Evolutionary conservation across 139 green algal genomes (phyloP).

Genomic region (Parachlorella kessleri): DNA sequence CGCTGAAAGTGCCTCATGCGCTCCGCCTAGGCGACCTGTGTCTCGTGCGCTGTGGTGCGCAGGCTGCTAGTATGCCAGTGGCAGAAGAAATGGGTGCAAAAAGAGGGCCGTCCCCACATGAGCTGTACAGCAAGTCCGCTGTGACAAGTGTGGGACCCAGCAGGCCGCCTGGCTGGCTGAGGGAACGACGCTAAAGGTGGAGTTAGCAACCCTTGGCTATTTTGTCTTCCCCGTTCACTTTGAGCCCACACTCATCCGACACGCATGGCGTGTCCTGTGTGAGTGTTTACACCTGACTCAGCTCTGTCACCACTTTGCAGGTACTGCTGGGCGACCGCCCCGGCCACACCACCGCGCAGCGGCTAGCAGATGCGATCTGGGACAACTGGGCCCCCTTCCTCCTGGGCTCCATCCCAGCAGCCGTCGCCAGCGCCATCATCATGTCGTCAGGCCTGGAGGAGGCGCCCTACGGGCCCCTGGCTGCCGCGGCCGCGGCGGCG

Average conservation of each 20-base stretch:
- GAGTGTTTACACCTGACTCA: too few relatives aligned
- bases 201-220: too few relatives aligned
- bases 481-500: slow-evolving; percentile 19
- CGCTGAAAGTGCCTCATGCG: not conserved
- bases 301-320: slow-evolving; percentile 20
- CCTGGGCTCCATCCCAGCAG: slow-evolving; percentile 17
- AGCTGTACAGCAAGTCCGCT: too few relatives aligned
- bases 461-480: not conserved
- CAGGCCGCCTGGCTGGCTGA: too few relatives aligned
- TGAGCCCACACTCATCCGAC: not conserved
- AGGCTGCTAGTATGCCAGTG: too few relatives aligned
- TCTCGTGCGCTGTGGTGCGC: too few relatives aligned
- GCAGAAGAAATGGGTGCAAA: too few relatives aligned
- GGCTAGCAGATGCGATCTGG: slow-evolving; percentile 55
- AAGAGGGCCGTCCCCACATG: too few relatives aligned
- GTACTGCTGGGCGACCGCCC: slow-evolving; percentile 72
- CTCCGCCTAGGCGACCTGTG: not conserved
- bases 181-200: too few relatives aligned
- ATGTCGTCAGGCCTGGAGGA: not conserved
- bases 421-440: slow-evolving; percentile 1
- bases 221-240: not conserved
- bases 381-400: not conserved
- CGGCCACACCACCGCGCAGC: slow-evolving; percentile 44
- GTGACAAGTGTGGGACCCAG: too few relatives aligned
- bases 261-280: too few relatives aligned